Conservation (phyloP, 2,329 filamentous ascomycete species). For the Monosporascus ibericus region DNA sequence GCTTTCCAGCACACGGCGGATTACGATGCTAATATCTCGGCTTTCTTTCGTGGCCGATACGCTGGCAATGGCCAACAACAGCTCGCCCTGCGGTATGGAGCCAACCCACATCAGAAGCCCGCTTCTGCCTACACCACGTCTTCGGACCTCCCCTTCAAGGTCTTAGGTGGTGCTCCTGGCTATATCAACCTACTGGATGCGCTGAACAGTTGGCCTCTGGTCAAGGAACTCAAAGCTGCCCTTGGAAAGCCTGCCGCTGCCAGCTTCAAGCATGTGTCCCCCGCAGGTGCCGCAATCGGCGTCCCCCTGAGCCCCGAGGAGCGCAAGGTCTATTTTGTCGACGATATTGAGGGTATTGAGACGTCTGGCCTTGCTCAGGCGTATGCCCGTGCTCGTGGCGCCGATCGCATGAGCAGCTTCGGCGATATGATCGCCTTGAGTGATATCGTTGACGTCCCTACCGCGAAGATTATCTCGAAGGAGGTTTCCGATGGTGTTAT, state of each 20-base stretch:
- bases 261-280: conserved; percentile 98
- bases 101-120: conserved; percentile 97
- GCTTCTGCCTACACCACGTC: conserved; percentile 75
- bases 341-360: conserved; percentile 87
- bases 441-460: conserved; percentile 83
- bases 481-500: conserved; percentile 98
- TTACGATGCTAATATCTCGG: conserved; percentile 90
- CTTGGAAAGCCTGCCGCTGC: conserved; percentile 85
- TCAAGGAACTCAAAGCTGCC: conserved; percentile 90
- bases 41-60: conserved; percentile 97
- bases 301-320: conserved; percentile 80
- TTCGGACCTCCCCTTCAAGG: conserved; percentile 84
- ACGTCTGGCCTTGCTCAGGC: conserved; percentile 83
- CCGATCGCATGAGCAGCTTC: conserved; percentile 98
- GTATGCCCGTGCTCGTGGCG: conserved; percentile 90
- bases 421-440: conserved; percentile 94
- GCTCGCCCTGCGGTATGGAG: conserved; percentile 82
- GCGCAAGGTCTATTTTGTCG: conserved; percentile 96
- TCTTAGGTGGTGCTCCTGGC: conserved; percentile 80
- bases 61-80: conserved; percentile 79
- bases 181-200: conserved; percentile 98
- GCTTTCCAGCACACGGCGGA: conserved; percentile 97
- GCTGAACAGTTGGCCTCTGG: conserved; percentile 92
- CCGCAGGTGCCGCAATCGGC: conserved; percentile 90
- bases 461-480: conserved; percentile 94